These are phyloP conservation scores for Trichoderma sp. DNA, from an alignment of 2,329 filamentous ascomycete genomes.

Conservation along the genomic window DNA sequence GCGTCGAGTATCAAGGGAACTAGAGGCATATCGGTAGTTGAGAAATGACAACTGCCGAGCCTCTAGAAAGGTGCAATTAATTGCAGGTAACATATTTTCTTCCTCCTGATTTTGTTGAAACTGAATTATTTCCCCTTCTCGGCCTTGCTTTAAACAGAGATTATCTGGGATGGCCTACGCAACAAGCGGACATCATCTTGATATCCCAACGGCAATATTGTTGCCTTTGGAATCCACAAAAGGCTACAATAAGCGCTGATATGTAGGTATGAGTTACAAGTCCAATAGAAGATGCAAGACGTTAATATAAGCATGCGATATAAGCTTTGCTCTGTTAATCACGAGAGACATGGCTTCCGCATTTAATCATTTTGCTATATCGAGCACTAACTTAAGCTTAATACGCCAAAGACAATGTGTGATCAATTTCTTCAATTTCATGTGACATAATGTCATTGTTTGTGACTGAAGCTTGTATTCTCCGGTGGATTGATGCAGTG, in stretches of 20 bases:
- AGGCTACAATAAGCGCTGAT: accelerated
- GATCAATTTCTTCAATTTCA: not conserved
- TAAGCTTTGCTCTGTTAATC: not conserved
- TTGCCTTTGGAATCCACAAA: not conserved
- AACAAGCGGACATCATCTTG: not conserved
- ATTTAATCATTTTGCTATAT: not conserved
- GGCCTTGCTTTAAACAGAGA: not conserved
- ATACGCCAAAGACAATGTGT: not conserved
- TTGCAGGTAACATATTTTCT: not conserved
- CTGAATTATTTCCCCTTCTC: not conserved
- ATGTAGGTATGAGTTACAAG: not conserved
- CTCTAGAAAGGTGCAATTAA: too few species aligned
- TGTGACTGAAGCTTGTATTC: not conserved
- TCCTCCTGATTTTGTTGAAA: not conserved
- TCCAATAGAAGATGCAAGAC: not conserved
- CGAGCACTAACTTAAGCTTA: not conserved
- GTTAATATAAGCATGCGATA: not conserved
- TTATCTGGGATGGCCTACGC: not conserved
- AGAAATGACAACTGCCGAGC: not conserved
- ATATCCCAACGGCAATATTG: not conserved
- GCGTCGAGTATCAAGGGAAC: not conserved
- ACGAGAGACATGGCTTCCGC: not conserved
- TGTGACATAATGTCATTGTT: not conserved
- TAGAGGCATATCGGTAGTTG: not conserved
- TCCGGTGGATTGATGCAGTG: not conserved